Conservation (phyloP, 805 yeast genomes). For the Myxozyma nipponensis region DNA sequence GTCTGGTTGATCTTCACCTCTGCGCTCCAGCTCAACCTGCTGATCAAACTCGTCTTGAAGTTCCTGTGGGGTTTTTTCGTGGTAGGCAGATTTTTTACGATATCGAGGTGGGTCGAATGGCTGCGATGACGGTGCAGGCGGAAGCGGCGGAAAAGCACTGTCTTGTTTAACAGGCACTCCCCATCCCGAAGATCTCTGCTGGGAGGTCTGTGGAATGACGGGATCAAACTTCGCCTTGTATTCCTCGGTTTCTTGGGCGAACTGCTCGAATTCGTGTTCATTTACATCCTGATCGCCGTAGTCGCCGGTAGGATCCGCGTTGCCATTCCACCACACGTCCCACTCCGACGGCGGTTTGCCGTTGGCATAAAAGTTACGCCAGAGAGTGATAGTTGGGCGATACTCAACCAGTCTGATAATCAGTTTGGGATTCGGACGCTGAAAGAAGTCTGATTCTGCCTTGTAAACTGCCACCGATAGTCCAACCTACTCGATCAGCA, state of each 20-base stretch:
- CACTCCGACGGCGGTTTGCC: constrained; percentile 15
- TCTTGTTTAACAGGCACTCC: constrained; percentile 3
- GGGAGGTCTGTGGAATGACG: constrained; percentile 2
- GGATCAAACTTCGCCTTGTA: constrained; percentile 2
- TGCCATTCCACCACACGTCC: constrained; percentile 14
- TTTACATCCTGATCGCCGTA: neutral
- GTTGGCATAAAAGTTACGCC: constrained; percentile 19
- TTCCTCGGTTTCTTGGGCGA: constrained; percentile 1
- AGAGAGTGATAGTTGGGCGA: constrained; percentile 17
- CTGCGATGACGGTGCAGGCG: neutral
- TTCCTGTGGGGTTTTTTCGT: constrained; percentile 8
- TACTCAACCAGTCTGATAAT: constrained; percentile 8
- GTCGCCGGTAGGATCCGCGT: neutral
- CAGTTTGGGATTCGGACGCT: constrained; percentile 11
- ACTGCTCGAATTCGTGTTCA: neutral
- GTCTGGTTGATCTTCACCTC: constrained; percentile 27
- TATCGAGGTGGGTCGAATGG: constrained; percentile 7
- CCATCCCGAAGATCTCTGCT: constrained; percentile 9
- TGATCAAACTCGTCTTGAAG: constrained; percentile 24
- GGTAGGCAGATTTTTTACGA: neutral
- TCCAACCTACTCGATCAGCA: neutral
- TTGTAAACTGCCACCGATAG: neutral
- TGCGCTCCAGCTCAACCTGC: constrained; percentile 24
- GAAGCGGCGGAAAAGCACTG: neutral
- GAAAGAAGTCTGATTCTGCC: constrained; percentile 9